Conservation (phyloP, 768 basidiomycete species). For the Scleroderma citrinum region DNA sequence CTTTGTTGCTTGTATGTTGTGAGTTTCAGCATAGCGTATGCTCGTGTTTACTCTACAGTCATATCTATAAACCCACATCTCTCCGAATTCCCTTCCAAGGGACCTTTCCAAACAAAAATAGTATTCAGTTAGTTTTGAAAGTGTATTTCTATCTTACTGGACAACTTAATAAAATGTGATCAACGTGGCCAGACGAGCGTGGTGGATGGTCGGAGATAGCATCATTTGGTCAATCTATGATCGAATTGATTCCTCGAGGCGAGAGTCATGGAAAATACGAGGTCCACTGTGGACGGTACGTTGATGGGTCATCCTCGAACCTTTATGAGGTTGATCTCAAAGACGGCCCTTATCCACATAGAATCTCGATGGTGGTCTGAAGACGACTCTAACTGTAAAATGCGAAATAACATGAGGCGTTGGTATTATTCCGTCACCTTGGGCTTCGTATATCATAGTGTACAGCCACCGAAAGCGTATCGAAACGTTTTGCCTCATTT, state of each 20-base stretch:
- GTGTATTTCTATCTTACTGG: slow-evolving; percentile 23
- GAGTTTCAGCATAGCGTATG: slow-evolving; percentile 1
- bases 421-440: background rate
- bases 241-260: background rate
- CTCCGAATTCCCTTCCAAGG: background rate
- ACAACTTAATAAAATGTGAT: slow-evolving; percentile 13
- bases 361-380: no score
- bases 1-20: background rate
- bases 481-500: background rate
- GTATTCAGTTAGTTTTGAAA: slow-evolving; percentile 12
- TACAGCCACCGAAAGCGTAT: background rate
- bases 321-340: no score
- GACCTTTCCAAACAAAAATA: slow-evolving; percentile 6
- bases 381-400: no score
- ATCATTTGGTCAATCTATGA: background rate
- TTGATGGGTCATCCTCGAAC: no score
- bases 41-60: slow-evolving; percentile 1
- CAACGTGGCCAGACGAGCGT: background rate
- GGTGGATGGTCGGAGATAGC: background rate
- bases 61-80: slow-evolving; percentile 13
- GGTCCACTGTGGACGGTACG: no score
- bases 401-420: background rate
- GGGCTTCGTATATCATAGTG: background rate
- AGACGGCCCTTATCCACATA: background rate
- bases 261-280: background rate